Evolutionary conservation across 2,329 filamentous ascomycete genomes (phyloP), one percentile per base, ranked within the genome.

Genomic region (Leptographium procerum): DNA sequence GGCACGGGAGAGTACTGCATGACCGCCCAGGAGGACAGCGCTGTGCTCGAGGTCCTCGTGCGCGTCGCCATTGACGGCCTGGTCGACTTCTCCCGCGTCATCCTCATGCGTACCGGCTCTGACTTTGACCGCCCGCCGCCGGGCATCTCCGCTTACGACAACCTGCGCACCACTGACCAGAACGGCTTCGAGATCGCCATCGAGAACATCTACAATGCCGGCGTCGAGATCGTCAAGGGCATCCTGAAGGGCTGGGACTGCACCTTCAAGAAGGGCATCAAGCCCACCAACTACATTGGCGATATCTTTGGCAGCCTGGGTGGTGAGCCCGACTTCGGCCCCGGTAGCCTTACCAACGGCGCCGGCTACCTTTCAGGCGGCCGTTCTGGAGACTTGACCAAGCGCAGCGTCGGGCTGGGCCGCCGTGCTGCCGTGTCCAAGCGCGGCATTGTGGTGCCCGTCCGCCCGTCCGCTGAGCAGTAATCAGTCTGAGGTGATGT

Each of bases 11-110:
- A 76, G 7, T 89, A 89, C 71, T 89, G 86, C 72, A 82, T 85
- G 70, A 86, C 80, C 1, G 85, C 85, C 0, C 86, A 89, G 68
- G 87, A 89, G 69, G 86, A 89, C 67, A 88, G 85, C 64, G 86
- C 85, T 0, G 80, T 80, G 0, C 77, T 89, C 1, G 84, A 86
- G 64, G 85, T 80, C 6, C 72, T 89, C 31, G 69, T 88, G 24
- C 79, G 86, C 14, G 78, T 78, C 1, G 79, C 83, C 0, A 70
- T 79, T 26, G 73, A 75, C 62, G 77, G 79, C 2, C 66, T 82
- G 5, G 79, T 85, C 4, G 87, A 89, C 67, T 89, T 87, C 69
- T 69, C 74, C 6, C 78, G 87, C 3, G 77, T 87, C 61, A 84
- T 89, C 57, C 70, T 89, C 60, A 82, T 89, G 77, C 78, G 87